Conservation (phyloP, 495 filamentous ascomycete species). For the Jackrogersella minutella region DNA sequence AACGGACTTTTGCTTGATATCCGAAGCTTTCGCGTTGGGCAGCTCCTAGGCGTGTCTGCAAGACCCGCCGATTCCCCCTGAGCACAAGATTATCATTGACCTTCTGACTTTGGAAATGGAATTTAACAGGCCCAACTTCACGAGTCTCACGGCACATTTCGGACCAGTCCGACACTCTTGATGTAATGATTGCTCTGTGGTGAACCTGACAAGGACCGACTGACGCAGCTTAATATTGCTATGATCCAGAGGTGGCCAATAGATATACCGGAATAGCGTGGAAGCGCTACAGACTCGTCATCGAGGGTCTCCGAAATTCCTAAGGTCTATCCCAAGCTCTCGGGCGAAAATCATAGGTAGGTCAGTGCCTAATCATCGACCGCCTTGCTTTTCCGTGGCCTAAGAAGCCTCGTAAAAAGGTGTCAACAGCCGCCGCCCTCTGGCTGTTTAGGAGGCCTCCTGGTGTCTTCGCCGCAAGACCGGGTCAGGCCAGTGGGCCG, state of each 20-base stretch:
- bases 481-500: conserved; percentile 33
- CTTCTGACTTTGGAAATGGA: neutral
- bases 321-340: neutral
- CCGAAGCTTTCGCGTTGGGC: conserved; percentile 9
- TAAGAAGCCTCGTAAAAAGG: neutral
- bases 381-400: neutral
- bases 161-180: neutral
- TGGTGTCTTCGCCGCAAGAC: conserved; percentile 25
- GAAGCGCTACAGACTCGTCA: conserved; percentile 18
- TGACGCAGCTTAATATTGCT: conserved; percentile 15
- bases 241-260: conserved; percentile 16
- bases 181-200: conserved; percentile 1
- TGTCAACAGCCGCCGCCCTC: neutral
- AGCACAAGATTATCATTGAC: conserved; percentile 9
- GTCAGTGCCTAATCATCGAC: conserved; percentile 11
- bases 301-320: neutral
- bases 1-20: neutral
- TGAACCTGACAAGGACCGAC: neutral
- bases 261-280: neutral
- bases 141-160: neutral
- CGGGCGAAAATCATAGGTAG: conserved; percentile 3
- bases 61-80: conserved; percentile 7
- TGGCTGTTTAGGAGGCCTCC: conserved; percentile 31
- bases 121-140: conserved; percentile 5
- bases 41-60: neutral